Conservation (phyloP, 1,284 basidiomycete species). For the Ustilago lituana region DNA sequence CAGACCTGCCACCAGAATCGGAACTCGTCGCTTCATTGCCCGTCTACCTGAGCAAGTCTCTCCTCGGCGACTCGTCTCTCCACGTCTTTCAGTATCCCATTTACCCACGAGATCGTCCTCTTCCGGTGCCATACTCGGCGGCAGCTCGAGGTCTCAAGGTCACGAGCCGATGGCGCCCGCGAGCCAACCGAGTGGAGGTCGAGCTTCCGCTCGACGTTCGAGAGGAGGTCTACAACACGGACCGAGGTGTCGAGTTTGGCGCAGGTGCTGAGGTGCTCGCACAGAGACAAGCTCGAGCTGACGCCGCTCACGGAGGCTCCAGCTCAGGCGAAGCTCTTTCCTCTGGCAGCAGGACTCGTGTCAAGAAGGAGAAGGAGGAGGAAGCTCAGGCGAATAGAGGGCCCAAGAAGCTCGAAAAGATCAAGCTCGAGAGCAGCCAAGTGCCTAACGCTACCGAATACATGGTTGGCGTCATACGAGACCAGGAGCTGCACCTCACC, state of each 20-base stretch:
- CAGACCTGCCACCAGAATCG: conserved; percentile 44
- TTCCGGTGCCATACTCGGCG: conserved; percentile 61
- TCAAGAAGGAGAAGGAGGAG: conserved; percentile 45
- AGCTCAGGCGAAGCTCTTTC: conserved; percentile 9
- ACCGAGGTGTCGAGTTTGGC: conserved; percentile 55
- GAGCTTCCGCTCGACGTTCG: conserved; percentile 63
- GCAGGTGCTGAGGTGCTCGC: conserved; percentile 38
- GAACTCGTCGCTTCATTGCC: conserved; percentile 62
- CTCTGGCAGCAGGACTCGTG: conserved; percentile 18
- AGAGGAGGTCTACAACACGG: conserved; percentile 60
- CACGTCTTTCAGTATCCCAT: conserved; percentile 65
- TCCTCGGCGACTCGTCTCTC: conserved; percentile 48
- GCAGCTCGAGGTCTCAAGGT: conserved; percentile 55
- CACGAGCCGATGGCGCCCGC: conserved; percentile 60
- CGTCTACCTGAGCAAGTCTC: conserved; percentile 59
- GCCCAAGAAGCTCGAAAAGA: conserved; percentile 57
- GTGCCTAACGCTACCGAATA: conserved; percentile 64
- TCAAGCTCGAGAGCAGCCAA: conserved; percentile 57
- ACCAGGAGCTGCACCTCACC: conserved; percentile 62
- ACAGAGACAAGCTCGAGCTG: conserved; percentile 47
- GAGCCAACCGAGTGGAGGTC: conserved; percentile 61
- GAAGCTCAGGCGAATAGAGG: conserved; percentile 24
- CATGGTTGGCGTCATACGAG: conserved; percentile 61
- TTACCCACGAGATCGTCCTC: conserved; percentile 54
- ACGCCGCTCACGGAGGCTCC: conserved; percentile 36